phyloP scores from a whole-genome alignment of 768 basidiomycete genomes.

The Boletellus ananiceps region DNA sequence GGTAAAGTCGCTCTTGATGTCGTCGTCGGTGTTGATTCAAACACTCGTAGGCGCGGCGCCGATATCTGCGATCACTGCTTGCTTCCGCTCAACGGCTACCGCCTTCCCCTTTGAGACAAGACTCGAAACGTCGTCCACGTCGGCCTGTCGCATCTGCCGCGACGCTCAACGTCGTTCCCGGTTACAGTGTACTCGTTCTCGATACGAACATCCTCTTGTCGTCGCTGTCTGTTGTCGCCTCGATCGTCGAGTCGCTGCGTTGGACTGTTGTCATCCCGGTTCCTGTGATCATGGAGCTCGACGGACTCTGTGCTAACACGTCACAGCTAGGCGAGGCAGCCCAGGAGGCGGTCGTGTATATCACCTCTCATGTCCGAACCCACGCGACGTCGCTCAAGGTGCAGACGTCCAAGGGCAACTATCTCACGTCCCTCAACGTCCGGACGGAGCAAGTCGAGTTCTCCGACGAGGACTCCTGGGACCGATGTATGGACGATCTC shows the following conservation, averaged over 20 bases:
- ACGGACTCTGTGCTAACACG: slow-evolving; percentile 72
- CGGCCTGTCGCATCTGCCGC: slow-evolving; percentile 34
- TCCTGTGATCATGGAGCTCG: slow-evolving; percentile 95
- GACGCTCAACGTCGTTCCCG: slow-evolving; percentile 60
- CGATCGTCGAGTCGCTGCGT: slow-evolving; percentile 69
- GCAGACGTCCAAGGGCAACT: slow-evolving; percentile 93
- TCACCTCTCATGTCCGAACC: slow-evolving; percentile 70
- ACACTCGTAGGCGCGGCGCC: slow-evolving; percentile 57
- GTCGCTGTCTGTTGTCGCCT: slow-evolving; percentile 65
- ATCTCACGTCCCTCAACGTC: slow-evolving; percentile 75
- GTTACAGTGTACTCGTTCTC: slow-evolving; percentile 86
- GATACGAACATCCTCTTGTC: slow-evolving; percentile 95
- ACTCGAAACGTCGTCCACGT: slow-evolving; percentile 25
- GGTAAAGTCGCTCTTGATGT: slow-evolving; percentile 39
- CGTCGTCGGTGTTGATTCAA: slow-evolving; percentile 8
- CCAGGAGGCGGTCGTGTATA: slow-evolving; percentile 63
- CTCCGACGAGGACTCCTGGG: slow-evolving; percentile 41
- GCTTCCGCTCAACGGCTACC: slow-evolving; percentile 35
- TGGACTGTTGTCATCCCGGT: slow-evolving; percentile 93
- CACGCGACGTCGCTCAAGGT: slow-evolving; percentile 82
- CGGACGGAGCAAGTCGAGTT: slow-evolving; percentile 84
- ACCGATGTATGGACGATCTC: slow-evolving; percentile 89
- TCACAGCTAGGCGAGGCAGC: slow-evolving; percentile 73
- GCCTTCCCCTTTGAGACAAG: slow-evolving; percentile 24
- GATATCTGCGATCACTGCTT: slow-evolving; percentile 70